Evolutionary conservation across 2,329 filamentous ascomycete genomes (phyloP), one percentile per base, ranked within the genome.

Genomic region (Phialemonium atrogriseum): DNA sequence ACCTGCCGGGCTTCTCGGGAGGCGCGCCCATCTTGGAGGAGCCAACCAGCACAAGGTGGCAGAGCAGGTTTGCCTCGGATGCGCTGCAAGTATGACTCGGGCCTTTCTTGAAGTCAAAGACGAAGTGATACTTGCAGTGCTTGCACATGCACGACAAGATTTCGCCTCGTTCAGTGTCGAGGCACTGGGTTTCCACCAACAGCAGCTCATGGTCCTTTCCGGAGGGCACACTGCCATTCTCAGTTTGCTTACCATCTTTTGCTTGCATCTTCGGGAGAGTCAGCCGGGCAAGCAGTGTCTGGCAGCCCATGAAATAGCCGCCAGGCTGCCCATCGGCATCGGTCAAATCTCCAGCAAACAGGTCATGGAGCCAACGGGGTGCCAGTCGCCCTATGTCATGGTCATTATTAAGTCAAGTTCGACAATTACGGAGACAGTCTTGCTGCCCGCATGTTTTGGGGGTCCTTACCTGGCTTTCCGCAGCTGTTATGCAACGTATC

Each of bases 111-210:
- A 51, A 41, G 30, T 42, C 43, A 32, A 56, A 50, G 19, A 46
- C 42, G 28, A 54, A 55, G 37, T 56, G 53, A 28, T 53, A 45
- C 12, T 52, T 51, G 34, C 53, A 56, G 24, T 41, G 44, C 13
- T 43, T 43, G 40, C 53, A 56, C 34, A 55, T 43, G 30, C 49
- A 52, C 7, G 49, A 47, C 14, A 50, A 16, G 9, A 23, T 12
- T 10, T 30, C 19, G 15, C 21, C 19, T 7, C 19, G 13, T n/a
- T 5, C 17, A 14, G 27, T 12, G 11, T 28, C 27, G 2, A 18
- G 27, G 15, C 27, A 28, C 12, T 30, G 28, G n/a, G 19, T 23
- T 13, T 30, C 28, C 5, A 30, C 24, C 4, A 18, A 23, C 5
- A 30, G 20, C 28, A 30, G 20, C 9, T 30, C 28, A 14, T 30